These are phyloP conservation scores for Suhomyces kilbournensis DNA, from an alignment of 805 yeast genomes.

Conservation along the genomic window DNA sequence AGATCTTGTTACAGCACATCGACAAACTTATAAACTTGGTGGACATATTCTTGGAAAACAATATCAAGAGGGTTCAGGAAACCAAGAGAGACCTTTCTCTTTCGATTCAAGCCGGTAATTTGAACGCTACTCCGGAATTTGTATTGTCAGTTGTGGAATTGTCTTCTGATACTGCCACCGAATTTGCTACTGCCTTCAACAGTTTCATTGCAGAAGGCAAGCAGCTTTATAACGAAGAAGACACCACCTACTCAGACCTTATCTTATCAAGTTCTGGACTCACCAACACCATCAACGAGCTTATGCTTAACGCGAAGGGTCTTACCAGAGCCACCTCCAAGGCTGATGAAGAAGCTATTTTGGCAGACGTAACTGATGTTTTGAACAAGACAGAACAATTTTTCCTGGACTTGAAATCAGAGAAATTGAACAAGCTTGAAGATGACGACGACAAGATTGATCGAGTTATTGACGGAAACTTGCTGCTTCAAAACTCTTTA, in stretches of 20 bases:
- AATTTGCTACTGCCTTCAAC: constrained; percentile 75
- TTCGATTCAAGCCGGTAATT: constrained; percentile 80
- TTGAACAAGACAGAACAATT: constrained; percentile 62
- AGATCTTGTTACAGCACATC: constrained; percentile 46
- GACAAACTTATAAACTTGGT: constrained; percentile 50
- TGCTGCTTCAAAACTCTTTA: constrained; percentile 68
- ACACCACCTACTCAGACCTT: constrained; percentile 58
- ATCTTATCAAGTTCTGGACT: constrained; percentile 63
- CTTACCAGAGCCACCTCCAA: constrained; percentile 51
- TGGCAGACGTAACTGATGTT: constrained; percentile 45
- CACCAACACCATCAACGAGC: constrained; percentile 58
- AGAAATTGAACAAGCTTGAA: constrained; percentile 44
- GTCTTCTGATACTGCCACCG: constrained; percentile 68
- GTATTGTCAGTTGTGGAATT: constrained; percentile 67
- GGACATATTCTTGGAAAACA: constrained; percentile 69
- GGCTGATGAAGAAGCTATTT: constrained; percentile 53
- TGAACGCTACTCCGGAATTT: constrained; percentile 69
- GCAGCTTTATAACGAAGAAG: constrained; percentile 34
- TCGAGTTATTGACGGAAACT: constrained; percentile 69
- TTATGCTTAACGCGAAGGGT: constrained; percentile 69
- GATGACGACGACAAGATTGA: constrained; percentile 70
- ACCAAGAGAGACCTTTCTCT: constrained; percentile 66
- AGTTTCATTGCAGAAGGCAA: constrained; percentile 75
- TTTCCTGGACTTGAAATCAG: constrained; percentile 57
- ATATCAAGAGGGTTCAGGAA: constrained; percentile 71